Conservation (phyloP, 2,329 filamentous ascomycete species). For the Fonsecaea erecta region DNA sequence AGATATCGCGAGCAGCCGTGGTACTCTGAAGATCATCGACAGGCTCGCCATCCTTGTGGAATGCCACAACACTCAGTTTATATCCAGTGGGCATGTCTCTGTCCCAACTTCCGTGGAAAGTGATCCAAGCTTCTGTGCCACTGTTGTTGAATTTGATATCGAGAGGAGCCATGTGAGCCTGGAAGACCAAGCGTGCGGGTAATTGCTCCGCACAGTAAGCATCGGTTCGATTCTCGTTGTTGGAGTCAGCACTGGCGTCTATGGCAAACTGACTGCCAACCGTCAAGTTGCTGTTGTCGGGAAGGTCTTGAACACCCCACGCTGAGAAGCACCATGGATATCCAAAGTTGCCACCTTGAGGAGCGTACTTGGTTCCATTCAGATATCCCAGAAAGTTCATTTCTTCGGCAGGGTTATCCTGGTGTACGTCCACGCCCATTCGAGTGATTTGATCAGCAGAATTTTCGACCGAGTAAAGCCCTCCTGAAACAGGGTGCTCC, state of each 20-base stretch:
- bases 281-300: slow-evolving; percentile 48
- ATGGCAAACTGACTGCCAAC: slow-evolving; percentile 59
- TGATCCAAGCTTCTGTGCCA: slow-evolving; percentile 64
- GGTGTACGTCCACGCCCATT: slow-evolving; percentile 64
- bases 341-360: slow-evolving; percentile 62
- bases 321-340: slow-evolving; percentile 72
- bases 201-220: slow-evolving; percentile 50
- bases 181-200: slow-evolving; percentile 62
- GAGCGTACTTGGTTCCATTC: slow-evolving; percentile 50
- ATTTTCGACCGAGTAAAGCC: slow-evolving; percentile 68
- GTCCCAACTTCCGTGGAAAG: slow-evolving; percentile 74
- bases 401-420: slow-evolving; percentile 74
- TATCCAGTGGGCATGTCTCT: slow-evolving; percentile 56
- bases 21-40: slow-evolving; percentile 45
- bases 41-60: slow-evolving; percentile 52
- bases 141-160: slow-evolving; percentile 70
- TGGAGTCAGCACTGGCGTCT: slow-evolving; percentile 43
- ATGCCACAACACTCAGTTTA: slow-evolving; percentile 55
- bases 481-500: slow-evolving; percentile 54
- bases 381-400: slow-evolving; percentile 72
- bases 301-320: slow-evolving; percentile 63
- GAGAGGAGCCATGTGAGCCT: slow-evolving; percentile 71
- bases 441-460: slow-evolving; percentile 68
- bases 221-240: slow-evolving; percentile 53
- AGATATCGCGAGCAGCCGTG: slow-evolving; percentile 40